Percentiles rank a stretch among this genome's conserved stretches.
Evolutionary conservation across 495 filamentous ascomycete species (phyloP).

Genomic region (Neurospora sp.): DNA sequence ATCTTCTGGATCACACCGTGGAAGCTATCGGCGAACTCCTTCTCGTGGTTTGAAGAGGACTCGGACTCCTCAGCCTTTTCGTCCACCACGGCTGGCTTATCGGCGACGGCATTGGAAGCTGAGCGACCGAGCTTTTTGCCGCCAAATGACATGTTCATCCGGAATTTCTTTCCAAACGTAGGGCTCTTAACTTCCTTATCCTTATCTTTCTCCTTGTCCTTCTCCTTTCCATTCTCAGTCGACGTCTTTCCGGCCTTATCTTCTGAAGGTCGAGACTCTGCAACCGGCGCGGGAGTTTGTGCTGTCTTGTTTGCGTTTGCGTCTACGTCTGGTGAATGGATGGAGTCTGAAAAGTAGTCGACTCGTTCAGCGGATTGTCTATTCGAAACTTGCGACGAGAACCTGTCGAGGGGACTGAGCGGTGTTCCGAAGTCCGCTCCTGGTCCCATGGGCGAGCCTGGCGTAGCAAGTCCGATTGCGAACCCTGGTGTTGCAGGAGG

Average conservation of each 20-base stretch:
- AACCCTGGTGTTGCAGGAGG: constrained; percentile 61
- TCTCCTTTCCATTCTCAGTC: constrained; percentile 29
- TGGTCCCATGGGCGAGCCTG: constrained; percentile 31
- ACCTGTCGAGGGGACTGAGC: constrained; percentile 31
- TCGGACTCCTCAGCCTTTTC: constrained; percentile 57
- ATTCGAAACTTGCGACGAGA: constrained; percentile 17
- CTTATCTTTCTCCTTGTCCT: constrained; percentile 49
- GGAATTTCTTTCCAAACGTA: constrained; percentile 80
- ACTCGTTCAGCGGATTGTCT: constrained; percentile 31
- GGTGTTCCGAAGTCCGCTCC: constrained; percentile 30
- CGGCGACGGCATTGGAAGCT: constrained; percentile 54
- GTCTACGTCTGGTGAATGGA: constrained; percentile 26
- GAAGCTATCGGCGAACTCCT: constrained; percentile 74
- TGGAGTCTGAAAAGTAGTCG: constrained; percentile 39
- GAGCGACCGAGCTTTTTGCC: constrained; percentile 71
- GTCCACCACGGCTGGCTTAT: constrained; percentile 65
- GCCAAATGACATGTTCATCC: constrained; percentile 70
- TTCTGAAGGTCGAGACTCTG: constrained; percentile 16
- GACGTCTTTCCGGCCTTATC: constrained; percentile 21
- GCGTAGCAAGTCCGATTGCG: constrained; percentile 71
- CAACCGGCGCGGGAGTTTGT: constrained; percentile 20
- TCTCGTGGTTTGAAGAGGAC: constrained; percentile 68
- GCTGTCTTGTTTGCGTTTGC: constrained; percentile 16
- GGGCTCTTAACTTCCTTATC: constrained; percentile 63
- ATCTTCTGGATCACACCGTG: constrained; percentile 70